phyloP scores from a whole-genome alignment of 2,329 filamentous ascomycete genomes.

The Fusarium phyllophilum region DNA sequence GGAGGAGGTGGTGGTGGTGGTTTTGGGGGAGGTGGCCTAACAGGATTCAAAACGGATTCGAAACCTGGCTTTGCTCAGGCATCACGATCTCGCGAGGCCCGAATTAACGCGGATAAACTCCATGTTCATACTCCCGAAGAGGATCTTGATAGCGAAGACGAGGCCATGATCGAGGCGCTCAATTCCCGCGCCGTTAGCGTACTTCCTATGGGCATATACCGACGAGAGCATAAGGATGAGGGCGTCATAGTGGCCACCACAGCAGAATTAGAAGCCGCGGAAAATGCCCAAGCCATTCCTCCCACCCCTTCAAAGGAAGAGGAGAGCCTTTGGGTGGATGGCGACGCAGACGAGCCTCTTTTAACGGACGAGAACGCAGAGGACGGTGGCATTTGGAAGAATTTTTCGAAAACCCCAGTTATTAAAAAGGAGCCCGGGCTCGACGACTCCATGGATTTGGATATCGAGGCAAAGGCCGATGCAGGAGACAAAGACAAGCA shows the following conservation, averaged over 20 bases:
- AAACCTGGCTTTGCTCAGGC: conserved; percentile 53
- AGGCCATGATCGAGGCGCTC: conserved; percentile 53
- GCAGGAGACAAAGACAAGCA: conserved; percentile 38
- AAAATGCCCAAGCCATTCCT: conserved; percentile 51
- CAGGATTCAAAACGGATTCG: conserved; percentile 48
- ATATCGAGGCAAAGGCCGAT: conserved; percentile 44
- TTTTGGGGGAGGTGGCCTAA: conserved; percentile 45
- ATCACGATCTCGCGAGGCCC: conserved; percentile 52
- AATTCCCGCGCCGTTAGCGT: conserved; percentile 46
- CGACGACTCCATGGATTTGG: conserved; percentile 56
- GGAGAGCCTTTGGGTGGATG: conserved; percentile 59
- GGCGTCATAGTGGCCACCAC: conserved; percentile 65
- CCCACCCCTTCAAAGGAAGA: conserved; percentile 50
- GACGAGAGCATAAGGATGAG: conserved; percentile 64
- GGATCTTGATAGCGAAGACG: conserved; percentile 58
- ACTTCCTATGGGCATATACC: conserved; percentile 66
- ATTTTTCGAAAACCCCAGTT: conserved; percentile 48
- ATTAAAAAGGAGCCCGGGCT: conserved; percentile 59
- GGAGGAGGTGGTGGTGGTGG: conserved; percentile 34
- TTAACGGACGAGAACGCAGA: conserved; percentile 46
- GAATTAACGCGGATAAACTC: conserved; percentile 68
- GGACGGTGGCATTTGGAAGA: conserved; percentile 57
- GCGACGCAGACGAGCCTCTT: conserved; percentile 44
- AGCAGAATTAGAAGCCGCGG: conserved; percentile 66
- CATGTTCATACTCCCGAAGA: conserved; percentile 56